Percentiles rank a stretch among this genome's conserved stretches.
Evolutionary conservation across 768 basidiomycete genomes (phyloP).

Genomic region (Podaxis rugospora): DNA sequence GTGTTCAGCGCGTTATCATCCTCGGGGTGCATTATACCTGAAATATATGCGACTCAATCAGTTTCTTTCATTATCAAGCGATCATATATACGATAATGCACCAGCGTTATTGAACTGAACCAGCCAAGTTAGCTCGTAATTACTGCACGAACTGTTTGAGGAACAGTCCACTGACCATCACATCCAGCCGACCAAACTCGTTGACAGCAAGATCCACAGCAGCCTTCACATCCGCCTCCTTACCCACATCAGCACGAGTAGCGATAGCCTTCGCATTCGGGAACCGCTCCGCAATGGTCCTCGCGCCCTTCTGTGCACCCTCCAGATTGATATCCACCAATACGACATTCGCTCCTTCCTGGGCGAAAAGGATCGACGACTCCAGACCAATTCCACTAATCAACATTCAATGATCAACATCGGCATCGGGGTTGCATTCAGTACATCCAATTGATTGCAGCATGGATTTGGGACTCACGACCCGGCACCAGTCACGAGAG

Average conservation of each 20-base stretch:
- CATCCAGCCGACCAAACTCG: slow-evolving; percentile 89
- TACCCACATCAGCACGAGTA: slow-evolving; percentile 81
- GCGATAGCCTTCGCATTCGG: slow-evolving; percentile 69
- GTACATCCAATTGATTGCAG: slow-evolving; percentile 12
- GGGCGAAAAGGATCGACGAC: slow-evolving; percentile 90
- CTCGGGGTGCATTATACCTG: slow-evolving; percentile 96
- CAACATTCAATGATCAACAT: neutral
- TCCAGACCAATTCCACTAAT: slow-evolving; percentile 93
- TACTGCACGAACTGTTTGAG: neutral
- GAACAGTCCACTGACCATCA: slow-evolving; percentile 62
- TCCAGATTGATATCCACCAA: slow-evolving; percentile 83
- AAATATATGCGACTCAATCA: neutral
- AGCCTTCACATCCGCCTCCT: slow-evolving; percentile 81
- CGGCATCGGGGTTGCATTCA: slow-evolving; percentile 12
- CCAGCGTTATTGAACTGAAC: slow-evolving; percentile 93
- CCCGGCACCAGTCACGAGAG: slow-evolving; percentile 84
- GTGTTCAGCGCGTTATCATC: slow-evolving; percentile 97
- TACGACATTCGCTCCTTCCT: slow-evolving; percentile 89
- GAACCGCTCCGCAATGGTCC: slow-evolving; percentile 57
- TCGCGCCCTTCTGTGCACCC: slow-evolving; percentile 65
- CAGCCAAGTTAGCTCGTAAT: neutral
- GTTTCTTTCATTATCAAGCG: neutral
- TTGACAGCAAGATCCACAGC: slow-evolving; percentile 76
- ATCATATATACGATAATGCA: slow-evolving; percentile 18
- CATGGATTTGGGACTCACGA: slow-evolving; percentile 50